A percentile compares a stretch with the other conserved stretches of the same genome.
These are phyloP conservation scores for Nasturtium officinale DNA, from an alignment of 345 rosid species.

Conservation along the genomic window DNA sequence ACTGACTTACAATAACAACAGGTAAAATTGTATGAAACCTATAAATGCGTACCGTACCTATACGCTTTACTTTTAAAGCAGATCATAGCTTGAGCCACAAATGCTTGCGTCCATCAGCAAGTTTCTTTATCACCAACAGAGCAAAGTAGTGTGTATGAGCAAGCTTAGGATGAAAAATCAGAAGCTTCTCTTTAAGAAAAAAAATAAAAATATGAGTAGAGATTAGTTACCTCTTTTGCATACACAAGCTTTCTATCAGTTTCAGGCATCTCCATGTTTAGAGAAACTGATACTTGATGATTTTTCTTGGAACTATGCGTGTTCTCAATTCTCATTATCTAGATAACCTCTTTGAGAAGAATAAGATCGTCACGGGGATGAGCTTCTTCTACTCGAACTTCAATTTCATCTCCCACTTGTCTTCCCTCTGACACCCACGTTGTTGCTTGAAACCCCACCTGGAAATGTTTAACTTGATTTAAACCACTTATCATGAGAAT, in stretches of 20 bases:
- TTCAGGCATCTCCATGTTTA: slow-evolving; percentile 18
- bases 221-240: slow-evolving; percentile 42
- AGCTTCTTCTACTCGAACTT: slow-evolving; percentile 81
- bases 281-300: slow-evolving; percentile 26
- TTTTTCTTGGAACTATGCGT: slow-evolving; percentile 7
- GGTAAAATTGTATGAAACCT: slow-evolving; percentile 17
- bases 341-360: slow-evolving; percentile 64
- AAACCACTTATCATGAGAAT: neutral
- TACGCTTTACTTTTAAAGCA: neutral
- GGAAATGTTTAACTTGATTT: slow-evolving; percentile 12
- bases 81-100: slow-evolving; percentile 29
- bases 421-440: slow-evolving; percentile 78
- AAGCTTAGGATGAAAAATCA: neutral
- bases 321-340: slow-evolving; percentile 16
- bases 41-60: slow-evolving; percentile 27
- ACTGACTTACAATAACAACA: slow-evolving; percentile 17
- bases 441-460: slow-evolving; percentile 85
- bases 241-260: slow-evolving; percentile 17
- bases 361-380: slow-evolving; percentile 79
- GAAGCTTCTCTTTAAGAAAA: neutral
- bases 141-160: slow-evolving; percentile 1
- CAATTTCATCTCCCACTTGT: slow-evolving; percentile 79
- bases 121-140: slow-evolving; percentile 21
- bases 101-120: slow-evolving; percentile 30
- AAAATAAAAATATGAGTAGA: neutral